Conservation (phyloP, 495 filamentous ascomycete species). For the Penicillium cosmopolitanum region DNA sequence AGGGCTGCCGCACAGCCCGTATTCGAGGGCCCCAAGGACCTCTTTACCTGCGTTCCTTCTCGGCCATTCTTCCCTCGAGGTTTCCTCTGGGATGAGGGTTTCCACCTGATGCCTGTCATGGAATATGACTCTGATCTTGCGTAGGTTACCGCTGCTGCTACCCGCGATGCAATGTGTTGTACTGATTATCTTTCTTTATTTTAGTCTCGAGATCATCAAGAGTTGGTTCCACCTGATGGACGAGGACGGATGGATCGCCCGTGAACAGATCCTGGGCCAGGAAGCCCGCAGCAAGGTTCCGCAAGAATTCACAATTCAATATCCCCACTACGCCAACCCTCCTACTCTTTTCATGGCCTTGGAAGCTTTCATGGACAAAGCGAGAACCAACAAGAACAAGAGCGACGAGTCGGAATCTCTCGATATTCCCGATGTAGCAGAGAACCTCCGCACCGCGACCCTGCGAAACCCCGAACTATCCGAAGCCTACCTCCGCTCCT, state of each 20-base stretch:
- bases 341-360: conserved; percentile 94
- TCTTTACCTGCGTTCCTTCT: conserved; percentile 93
- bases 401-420: conserved; percentile 27
- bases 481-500: conserved; percentile 70
- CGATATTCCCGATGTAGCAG: conserved; percentile 27
- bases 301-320: conserved; percentile 91
- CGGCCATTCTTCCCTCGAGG: conserved; percentile 95
- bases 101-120: conserved; percentile 87
- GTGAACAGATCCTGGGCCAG: conserved; percentile 93
- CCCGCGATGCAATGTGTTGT: not conserved
- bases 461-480: conserved; percentile 69
- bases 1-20: conserved; percentile 63
- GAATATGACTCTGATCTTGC: conserved; percentile 94
- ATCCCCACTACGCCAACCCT: conserved; percentile 97
- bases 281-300: conserved; percentile 97
- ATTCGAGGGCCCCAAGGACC: conserved; percentile 81
- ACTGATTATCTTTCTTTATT: no score
- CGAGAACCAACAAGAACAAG: conserved; percentile 52
- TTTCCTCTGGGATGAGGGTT: conserved; percentile 98
- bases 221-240: conserved; percentile 97
- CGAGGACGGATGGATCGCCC: conserved; percentile 95
- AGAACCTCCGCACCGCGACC: conserved; percentile 57
- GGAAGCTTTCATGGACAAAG: conserved; percentile 77
- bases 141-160: conserved; percentile 36
- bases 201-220: conserved; percentile 81